Evolutionary conservation across 2,329 filamentous ascomycete species (phyloP).

Genomic region (Stagonosporopsis chrysanthemi): DNA sequence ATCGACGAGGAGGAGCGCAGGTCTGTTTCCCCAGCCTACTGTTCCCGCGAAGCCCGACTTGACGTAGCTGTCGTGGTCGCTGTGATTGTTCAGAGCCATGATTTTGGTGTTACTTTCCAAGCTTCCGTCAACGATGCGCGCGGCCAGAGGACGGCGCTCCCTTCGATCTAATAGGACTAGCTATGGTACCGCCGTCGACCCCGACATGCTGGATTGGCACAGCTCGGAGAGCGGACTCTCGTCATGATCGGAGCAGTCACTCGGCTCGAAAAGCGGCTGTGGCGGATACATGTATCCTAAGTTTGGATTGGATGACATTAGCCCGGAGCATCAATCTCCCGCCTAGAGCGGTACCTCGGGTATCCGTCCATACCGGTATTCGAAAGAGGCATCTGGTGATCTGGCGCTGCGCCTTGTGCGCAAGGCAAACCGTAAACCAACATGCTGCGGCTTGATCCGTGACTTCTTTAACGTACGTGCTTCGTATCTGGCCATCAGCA

Average conservation of each 20-base stretch:
- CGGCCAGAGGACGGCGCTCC: slow-evolving; percentile 14
- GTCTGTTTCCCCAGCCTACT: slow-evolving; percentile 55
- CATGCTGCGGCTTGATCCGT: slow-evolving; percentile 9
- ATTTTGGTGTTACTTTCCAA: slow-evolving; percentile 20
- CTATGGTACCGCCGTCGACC: slow-evolving; percentile 7
- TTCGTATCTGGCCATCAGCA: slow-evolving; percentile 1
- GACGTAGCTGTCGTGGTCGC: slow-evolving; percentile 34
- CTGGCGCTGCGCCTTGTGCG: slow-evolving; percentile 10
- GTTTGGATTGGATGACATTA: slow-evolving; percentile 7
- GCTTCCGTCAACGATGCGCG: slow-evolving; percentile 14
- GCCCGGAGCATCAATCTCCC: slow-evolving; percentile 39
- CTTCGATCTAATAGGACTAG: slow-evolving; percentile 19
- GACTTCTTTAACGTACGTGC: slow-evolving; percentile 5
- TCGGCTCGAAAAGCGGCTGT: slow-evolving; percentile 20
- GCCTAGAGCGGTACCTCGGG: slow-evolving; percentile 32
- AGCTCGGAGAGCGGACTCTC: slow-evolving; percentile 19
- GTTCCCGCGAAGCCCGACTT: slow-evolving; percentile 51
- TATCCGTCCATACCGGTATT: slow-evolving; percentile 25
- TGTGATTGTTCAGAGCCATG: slow-evolving; percentile 30
- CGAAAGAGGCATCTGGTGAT: slow-evolving; percentile 15
- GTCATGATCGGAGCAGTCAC: slow-evolving; percentile 25
- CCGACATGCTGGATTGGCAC: slow-evolving; percentile 13
- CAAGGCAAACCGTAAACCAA: slow-evolving; percentile 7
- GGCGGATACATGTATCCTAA: slow-evolving; percentile 36
- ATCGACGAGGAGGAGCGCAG: slow-evolving; percentile 57